These are phyloP conservation scores for Pelagophyceae sp. DNA, from an alignment of 352 stramenopile genomes.

Conservation along the genomic window DNA sequence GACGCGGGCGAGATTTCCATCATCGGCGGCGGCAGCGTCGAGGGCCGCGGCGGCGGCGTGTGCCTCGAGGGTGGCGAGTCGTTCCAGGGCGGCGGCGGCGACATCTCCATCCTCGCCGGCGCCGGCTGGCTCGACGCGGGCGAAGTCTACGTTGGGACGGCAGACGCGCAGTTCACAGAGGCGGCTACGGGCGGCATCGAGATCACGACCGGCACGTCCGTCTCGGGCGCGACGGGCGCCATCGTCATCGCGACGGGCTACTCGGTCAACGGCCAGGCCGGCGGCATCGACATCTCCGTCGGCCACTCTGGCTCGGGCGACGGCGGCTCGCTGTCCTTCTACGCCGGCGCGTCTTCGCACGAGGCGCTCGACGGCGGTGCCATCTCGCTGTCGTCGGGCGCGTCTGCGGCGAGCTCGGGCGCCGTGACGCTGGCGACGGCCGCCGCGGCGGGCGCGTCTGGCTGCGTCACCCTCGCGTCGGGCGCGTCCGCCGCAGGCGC, in stretches of 20 bases:
- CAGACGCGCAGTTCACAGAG: constrained; percentile 1
- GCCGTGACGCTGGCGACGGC: constrained; percentile 29
- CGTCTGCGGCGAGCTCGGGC: background rate
- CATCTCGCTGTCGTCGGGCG: constrained; percentile 20
- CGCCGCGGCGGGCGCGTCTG: constrained; percentile 1
- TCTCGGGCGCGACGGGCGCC: background rate
- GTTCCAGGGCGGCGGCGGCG: constrained; percentile 28
- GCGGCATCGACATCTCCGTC: constrained; percentile 8
- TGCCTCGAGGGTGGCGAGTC: constrained; percentile 15
- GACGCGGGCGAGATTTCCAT: constrained; percentile 59
- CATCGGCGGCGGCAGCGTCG: constrained; percentile 51
- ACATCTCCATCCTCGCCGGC: constrained; percentile 20
- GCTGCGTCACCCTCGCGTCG: constrained; percentile 3
- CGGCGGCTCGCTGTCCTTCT: constrained; percentile 20
- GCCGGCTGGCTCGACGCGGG: constrained; percentile 13
- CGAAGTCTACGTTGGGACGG: constrained; percentile 15
- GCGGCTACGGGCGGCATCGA: constrained; percentile 9
- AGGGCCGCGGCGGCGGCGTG: constrained; percentile 46
- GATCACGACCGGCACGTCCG: background rate
- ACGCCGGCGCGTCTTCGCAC: background rate
- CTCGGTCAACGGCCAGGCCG: constrained; percentile 26
- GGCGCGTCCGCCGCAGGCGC: background rate
- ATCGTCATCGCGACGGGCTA: constrained; percentile 39
- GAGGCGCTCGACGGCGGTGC: background rate
- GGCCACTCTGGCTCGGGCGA: background rate